A percentile compares a stretch with the other conserved stretches of the same genome.
Conservation (phyloP, 352 stramenopile species). For the Globisporangium spinosum region DNA sequence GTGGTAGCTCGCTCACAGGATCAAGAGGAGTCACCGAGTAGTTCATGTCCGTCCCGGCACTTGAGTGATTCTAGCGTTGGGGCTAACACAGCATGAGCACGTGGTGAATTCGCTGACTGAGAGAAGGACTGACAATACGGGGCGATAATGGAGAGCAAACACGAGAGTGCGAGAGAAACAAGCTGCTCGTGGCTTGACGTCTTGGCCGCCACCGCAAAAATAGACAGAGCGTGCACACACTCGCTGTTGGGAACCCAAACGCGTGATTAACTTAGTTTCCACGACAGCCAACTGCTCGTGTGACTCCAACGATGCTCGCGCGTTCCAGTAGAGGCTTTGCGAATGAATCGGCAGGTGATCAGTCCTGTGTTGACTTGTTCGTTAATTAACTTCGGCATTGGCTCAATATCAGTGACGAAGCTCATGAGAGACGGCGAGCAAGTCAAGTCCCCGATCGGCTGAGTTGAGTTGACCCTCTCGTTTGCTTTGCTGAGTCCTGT, state of each 20-base stretch:
- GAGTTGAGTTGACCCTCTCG: too few relatives aligned
- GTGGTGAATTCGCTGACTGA: background rate
- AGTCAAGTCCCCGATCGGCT: too few relatives aligned
- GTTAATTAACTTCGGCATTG: too few relatives aligned
- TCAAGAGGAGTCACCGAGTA: background rate
- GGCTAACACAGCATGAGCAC: background rate
- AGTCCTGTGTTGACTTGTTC: too few relatives aligned
- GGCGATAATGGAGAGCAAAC: background rate
- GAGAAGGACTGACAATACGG: background rate
- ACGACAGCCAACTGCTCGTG: too few relatives aligned
- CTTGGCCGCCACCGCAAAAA: background rate
- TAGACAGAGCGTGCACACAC: background rate
- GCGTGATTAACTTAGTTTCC: background rate
- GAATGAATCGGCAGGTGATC: too few relatives aligned
- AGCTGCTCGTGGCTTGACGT: background rate
- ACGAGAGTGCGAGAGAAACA: background rate
- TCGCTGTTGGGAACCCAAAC: background rate
- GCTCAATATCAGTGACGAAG: too few relatives aligned
- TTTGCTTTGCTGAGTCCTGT: background rate
- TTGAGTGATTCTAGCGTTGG: background rate
- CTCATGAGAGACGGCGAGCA: too few relatives aligned
- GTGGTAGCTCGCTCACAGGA: background rate
- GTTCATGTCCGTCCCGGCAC: background rate
- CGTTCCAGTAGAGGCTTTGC: too few relatives aligned
- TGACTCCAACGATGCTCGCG: too few relatives aligned